Evolutionary conservation across 2,329 filamentous ascomycete genomes (phyloP).

Genomic region (Ascochyta lentis): DNA sequence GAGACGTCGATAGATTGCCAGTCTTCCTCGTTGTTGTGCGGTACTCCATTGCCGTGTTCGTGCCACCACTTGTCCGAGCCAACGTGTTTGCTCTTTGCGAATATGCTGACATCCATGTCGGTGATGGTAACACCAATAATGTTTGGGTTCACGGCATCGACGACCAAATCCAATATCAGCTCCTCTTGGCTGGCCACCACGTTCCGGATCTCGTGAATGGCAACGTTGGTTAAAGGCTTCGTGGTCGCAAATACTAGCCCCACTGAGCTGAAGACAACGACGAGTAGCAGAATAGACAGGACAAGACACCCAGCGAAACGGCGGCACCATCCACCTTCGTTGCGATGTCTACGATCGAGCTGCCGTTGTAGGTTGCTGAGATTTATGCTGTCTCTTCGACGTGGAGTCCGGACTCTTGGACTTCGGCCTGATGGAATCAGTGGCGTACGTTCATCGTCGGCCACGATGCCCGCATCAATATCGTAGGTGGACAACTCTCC

Average conservation of each 20-base stretch:
- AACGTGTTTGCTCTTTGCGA: slow-evolving; percentile 90
- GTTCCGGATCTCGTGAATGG: slow-evolving; percentile 81
- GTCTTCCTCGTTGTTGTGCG: slow-evolving; percentile 33
- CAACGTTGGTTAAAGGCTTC: slow-evolving; percentile 80
- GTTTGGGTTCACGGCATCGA: slow-evolving; percentile 90
- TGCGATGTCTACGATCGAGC: slow-evolving; percentile 71
- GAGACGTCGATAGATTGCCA: slow-evolving; percentile 32
- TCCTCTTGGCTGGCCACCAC: slow-evolving; percentile 94
- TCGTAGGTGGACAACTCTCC: slow-evolving; percentile 75
- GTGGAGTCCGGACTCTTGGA: slow-evolving; percentile 57
- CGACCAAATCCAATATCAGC: slow-evolving; percentile 89
- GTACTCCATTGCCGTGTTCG: slow-evolving; percentile 39
- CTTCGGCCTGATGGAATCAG: slow-evolving; percentile 72
- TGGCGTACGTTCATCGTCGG: slow-evolving; percentile 88
- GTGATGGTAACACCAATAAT: slow-evolving; percentile 86
- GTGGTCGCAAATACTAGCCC: slow-evolving; percentile 92
- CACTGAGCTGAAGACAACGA: slow-evolving; percentile 83
- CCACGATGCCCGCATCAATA: slow-evolving; percentile 78
- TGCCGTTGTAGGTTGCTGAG: slow-evolving; percentile 60
- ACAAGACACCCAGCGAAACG: slow-evolving; percentile 87
- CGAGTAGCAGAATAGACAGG: slow-evolving; percentile 78
- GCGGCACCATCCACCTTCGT: slow-evolving; percentile 63
- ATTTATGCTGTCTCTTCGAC: slow-evolving; percentile 62
- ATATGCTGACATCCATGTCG: slow-evolving; percentile 88
- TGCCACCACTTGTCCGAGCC: slow-evolving; percentile 62